These are phyloP conservation scores for Fusarium anguioides DNA, from an alignment of 2,329 filamentous ascomycete genomes.

Conservation along the genomic window DNA sequence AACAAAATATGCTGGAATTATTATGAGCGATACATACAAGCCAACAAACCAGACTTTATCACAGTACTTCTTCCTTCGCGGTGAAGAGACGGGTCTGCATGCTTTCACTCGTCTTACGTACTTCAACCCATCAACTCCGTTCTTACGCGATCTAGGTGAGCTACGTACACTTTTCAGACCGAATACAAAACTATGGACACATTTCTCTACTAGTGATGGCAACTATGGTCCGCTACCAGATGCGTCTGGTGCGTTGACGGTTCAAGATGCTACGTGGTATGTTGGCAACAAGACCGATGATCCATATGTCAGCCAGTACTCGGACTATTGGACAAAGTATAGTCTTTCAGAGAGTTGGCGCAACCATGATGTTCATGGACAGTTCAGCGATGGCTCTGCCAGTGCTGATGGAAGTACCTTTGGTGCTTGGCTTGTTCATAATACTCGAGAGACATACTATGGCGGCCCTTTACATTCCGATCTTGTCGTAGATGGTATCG, in stretches of 20 bases:
- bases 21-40: conserved; percentile 67
- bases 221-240: conserved; percentile 62
- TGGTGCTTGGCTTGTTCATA: conserved; percentile 71
- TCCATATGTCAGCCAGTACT: conserved; percentile 63
- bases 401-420: conserved; percentile 63
- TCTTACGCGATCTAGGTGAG: conserved; percentile 67
- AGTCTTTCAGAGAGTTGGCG: conserved; percentile 68
- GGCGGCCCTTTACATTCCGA: conserved; percentile 70
- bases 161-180: conserved; percentile 69
- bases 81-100: conserved; percentile 70
- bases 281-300: conserved; percentile 64
- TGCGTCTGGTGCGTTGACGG: conserved; percentile 54
- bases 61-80: conserved; percentile 71
- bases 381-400: conserved; percentile 51
- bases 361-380: conserved; percentile 67
- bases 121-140: conserved; percentile 64
- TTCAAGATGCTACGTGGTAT: conserved; percentile 72
- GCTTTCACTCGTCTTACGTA: conserved; percentile 68
- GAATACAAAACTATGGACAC: conserved; percentile 68
- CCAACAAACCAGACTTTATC: conserved; percentile 67
- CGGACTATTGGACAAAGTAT: conserved; percentile 74
- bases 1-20: conserved; percentile 64
- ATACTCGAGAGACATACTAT: conserved; percentile 70
- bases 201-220: conserved; percentile 65
- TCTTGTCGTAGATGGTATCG: conserved; percentile 70